phyloP scores from a whole-genome alignment of 2,329 filamentous ascomycete genomes.

The Zymoseptoria pseudotritici region DNA sequence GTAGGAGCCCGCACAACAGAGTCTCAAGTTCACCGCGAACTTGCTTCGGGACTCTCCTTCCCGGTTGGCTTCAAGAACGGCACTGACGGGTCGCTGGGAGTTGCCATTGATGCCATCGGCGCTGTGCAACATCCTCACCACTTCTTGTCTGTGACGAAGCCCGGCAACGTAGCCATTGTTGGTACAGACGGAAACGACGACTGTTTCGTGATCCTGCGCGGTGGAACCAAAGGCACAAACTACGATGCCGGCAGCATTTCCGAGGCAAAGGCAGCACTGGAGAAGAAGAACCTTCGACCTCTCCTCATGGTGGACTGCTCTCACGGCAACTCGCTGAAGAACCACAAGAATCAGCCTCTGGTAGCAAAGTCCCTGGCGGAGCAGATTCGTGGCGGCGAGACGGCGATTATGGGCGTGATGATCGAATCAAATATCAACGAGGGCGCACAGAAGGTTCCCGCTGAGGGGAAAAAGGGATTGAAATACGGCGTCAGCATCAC shows the following conservation, averaged over 20 bases:
- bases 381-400: constrained; percentile 79
- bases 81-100: constrained; percentile 80
- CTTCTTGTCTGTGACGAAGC: constrained; percentile 96
- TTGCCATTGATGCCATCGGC: constrained; percentile 92
- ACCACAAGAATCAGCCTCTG: constrained; percentile 96
- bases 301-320: constrained; percentile 97
- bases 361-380: constrained; percentile 74
- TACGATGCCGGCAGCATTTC: constrained; percentile 79
- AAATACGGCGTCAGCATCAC: constrained; percentile 96
- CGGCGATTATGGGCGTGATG: constrained; percentile 93
- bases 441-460: constrained; percentile 83
- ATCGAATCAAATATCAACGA: constrained; percentile 97
- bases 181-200: constrained; percentile 92
- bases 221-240: constrained; percentile 89
- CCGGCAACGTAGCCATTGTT: constrained; percentile 88
- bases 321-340: constrained; percentile 77
- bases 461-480: constrained; percentile 74
- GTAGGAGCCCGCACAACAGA: constrained; percentile 96
- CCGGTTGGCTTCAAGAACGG: constrained; percentile 99
- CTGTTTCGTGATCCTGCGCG: constrained; percentile 91
- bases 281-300: constrained; percentile 61
- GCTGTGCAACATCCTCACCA: constrained; percentile 88
- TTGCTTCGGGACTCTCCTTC: constrained; percentile 90
- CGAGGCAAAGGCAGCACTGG: constrained; percentile 71
- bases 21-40: constrained; percentile 87